Percentiles rank a stretch among this genome's conserved stretches.
Conservation (phyloP, 2,329 filamentous ascomycete genomes). For the Chaetomiaceae sp. region DNA sequence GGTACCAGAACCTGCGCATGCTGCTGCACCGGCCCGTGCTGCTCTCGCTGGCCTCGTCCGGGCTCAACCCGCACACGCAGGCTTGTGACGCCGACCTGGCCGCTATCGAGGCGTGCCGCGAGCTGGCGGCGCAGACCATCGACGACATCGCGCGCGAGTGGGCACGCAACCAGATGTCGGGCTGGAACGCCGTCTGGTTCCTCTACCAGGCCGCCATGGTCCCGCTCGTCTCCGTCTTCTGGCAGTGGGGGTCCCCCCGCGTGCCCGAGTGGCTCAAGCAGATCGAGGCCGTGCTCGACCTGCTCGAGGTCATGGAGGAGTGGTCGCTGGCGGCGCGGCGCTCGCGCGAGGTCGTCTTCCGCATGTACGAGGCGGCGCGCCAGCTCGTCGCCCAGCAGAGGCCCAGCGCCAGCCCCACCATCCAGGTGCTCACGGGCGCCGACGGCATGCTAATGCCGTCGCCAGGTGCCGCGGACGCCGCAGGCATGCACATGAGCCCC, state of each 20-base stretch:
- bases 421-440: constrained; percentile 30
- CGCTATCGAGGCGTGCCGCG: constrained; percentile 62
- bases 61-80: constrained; percentile 38
- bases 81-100: constrained; percentile 56
- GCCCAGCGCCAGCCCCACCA: constrained; percentile 18
- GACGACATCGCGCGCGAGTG: constrained; percentile 66
- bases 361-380: constrained; percentile 55
- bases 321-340: constrained; percentile 59
- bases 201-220: constrained; percentile 77
- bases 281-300: constrained; percentile 52
- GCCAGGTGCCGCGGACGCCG: constrained; percentile 24
- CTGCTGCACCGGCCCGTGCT: constrained; percentile 68
- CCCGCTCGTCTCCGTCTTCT: constrained; percentile 68
- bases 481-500: constrained; percentile 43
- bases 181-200: constrained; percentile 79
- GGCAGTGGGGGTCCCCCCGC: constrained; percentile 49
- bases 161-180: constrained; percentile 66
- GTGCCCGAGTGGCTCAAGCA: constrained; percentile 50
- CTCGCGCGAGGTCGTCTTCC: constrained; percentile 56
- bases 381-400: constrained; percentile 29
- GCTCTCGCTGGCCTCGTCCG: constrained; percentile 56
- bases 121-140: constrained; percentile 64
- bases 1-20: constrained; percentile 72
- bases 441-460: constrained; percentile 30
- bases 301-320: constrained; percentile 58